These are phyloP conservation scores for Syncephalastrum racemosum DNA, from an alignment of 371 early-diverging fungal species.

Conservation along the genomic window DNA sequence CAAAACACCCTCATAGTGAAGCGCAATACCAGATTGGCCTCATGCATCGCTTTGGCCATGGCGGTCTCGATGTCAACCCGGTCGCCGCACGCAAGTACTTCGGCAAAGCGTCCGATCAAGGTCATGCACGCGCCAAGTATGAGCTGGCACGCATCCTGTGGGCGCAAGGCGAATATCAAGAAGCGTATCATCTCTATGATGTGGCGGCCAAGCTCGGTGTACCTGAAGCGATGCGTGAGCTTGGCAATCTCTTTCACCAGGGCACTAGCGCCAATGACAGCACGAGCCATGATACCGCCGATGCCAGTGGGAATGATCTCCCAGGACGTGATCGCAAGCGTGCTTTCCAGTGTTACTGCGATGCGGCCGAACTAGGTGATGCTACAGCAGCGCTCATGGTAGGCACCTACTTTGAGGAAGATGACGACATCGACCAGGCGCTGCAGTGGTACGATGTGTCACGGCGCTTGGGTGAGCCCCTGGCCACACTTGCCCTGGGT, in stretches of 20 bases:
- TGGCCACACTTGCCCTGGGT: constrained; percentile 14
- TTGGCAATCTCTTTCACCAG: constrained; percentile 23
- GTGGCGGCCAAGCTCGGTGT: constrained; percentile 19
- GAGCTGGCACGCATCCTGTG: constrained; percentile 33
- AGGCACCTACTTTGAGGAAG: constrained; percentile 27
- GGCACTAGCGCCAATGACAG: constrained; percentile 18
- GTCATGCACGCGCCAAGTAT: constrained; percentile 30
- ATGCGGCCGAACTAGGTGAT: constrained; percentile 19
- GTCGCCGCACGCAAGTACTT: constrained; percentile 32
- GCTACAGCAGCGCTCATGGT: constrained; percentile 20
- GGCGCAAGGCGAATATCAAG: constrained; percentile 21
- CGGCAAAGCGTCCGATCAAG: constrained; percentile 31
- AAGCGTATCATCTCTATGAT: constrained; percentile 26
- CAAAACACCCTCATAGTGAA: constrained; percentile 20
- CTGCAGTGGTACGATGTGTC: constrained; percentile 24
- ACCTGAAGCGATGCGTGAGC: constrained; percentile 17
- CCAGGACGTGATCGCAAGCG: constrained; percentile 12
- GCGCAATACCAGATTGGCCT: constrained; percentile 33
- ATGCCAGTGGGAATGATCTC: constrained; percentile 15
- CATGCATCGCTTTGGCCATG: constrained; percentile 26
- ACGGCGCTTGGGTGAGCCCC: constrained; percentile 9
- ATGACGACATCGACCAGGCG: constrained; percentile 12
- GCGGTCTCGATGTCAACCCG: constrained; percentile 25
- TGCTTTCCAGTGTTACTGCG: constrained; percentile 20
- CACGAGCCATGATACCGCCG: constrained; percentile 21